These are phyloP conservation scores for Trichoderma brevicompactum DNA, from an alignment of 2,329 filamentous ascomycete genomes.

Conservation along the genomic window DNA sequence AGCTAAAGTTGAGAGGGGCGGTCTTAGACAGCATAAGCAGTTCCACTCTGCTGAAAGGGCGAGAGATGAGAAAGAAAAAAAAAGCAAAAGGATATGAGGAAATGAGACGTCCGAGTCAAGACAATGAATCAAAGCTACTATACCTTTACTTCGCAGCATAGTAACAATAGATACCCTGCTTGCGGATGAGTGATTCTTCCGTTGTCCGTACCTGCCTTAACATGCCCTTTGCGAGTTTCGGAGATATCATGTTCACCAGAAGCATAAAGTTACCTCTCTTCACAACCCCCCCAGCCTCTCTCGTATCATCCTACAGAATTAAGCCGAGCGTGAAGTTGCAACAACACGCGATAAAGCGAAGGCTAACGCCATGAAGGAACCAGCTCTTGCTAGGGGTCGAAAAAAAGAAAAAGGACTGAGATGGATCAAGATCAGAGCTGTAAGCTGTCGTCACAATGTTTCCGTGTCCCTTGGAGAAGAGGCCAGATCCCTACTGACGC, in stretches of 20 bases:
- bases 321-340: not conserved
- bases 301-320: not conserved
- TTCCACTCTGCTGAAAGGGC: not conserved
- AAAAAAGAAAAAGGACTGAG: constrained; percentile 2
- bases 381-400: too few species aligned
- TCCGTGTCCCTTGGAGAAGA: not conserved
- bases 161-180: not conserved
- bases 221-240: not conserved
- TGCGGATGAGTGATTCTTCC: constrained; percentile 15
- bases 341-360: not conserved
- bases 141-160: too few species aligned
- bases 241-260: too few species aligned
- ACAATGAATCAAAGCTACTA: not conserved
- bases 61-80: not conserved
- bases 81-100: not conserved
- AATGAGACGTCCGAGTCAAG: not conserved
- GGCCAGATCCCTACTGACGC: not conserved
- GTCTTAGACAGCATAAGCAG: not conserved
- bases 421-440: not conserved
- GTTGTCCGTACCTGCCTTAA: constrained; percentile 6
- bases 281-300: too few species aligned
- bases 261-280: too few species aligned
- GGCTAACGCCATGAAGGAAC: not conserved
- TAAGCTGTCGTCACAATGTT: not conserved
- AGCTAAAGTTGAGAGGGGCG: not conserved